Percentiles rank a stretch among this genome's conserved stretches.
These are phyloP conservation scores for Cudoniella acicularis DNA, from an alignment of 495 filamentous ascomycete genomes.

Conservation along the genomic window DNA sequence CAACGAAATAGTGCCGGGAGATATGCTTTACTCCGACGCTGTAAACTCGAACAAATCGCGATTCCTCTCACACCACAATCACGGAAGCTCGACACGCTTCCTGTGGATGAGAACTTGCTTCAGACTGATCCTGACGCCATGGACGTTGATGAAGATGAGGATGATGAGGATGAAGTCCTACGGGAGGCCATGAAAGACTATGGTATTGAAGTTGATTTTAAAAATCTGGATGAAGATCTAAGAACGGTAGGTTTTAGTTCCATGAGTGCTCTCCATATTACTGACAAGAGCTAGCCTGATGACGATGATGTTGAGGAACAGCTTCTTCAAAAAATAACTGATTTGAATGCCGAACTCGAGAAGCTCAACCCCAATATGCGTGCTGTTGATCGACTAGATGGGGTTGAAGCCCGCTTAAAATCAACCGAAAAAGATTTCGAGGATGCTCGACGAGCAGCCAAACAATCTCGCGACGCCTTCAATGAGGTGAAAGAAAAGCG, in stretches of 20 bases:
- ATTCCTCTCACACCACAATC: conserved; percentile 76
- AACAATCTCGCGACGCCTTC: conserved; percentile 77
- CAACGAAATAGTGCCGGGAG: conserved; percentile 78
- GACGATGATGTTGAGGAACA: conserved; percentile 73
- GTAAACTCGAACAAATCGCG: conserved; percentile 89
- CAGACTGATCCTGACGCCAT: conserved; percentile 74
- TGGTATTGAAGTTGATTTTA: conserved; percentile 89
- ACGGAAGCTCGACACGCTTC: conserved; percentile 72
- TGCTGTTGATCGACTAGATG: conserved; percentile 87
- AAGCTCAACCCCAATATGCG: conserved; percentile 95
- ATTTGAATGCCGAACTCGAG: conserved; percentile 74
- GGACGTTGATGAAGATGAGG: conserved; percentile 73
- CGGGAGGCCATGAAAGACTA: conserved; percentile 65
- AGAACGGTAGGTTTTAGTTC: conserved; percentile 57
- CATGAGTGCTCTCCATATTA: not conserved
- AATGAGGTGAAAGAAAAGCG: conserved; percentile 75
- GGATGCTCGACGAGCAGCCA: conserved; percentile 67
- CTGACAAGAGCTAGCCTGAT: conserved; percentile 44
- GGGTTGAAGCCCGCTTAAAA: conserved; percentile 76
- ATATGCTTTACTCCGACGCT: conserved; percentile 79
- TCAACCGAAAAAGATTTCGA: conserved; percentile 87
- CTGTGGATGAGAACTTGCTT: conserved; percentile 67
- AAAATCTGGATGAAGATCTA: conserved; percentile 78
- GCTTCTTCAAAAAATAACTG: conserved; percentile 71
- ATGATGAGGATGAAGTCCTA: conserved; percentile 44